A percentile compares a stretch with the other conserved stretches of the same genome.
Conservation (phyloP, 1,139 yeast genomes). For the Waltiozyma solani region DNA sequence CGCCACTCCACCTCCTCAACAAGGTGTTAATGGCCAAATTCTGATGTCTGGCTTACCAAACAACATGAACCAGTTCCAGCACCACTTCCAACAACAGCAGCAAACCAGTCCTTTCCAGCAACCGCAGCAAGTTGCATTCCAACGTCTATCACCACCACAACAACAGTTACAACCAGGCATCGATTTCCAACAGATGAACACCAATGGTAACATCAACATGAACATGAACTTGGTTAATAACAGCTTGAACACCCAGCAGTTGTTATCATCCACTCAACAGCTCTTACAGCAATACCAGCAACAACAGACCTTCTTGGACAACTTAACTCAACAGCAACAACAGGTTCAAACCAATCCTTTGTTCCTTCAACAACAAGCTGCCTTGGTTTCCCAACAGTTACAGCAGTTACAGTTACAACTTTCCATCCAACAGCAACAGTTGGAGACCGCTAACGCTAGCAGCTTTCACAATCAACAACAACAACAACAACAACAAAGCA, state of each 20-base stretch:
- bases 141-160: too few species aligned
- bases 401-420: slow-evolving; percentile 14
- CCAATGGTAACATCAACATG: not conserved
- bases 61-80: too few species aligned
- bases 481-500: slow-evolving; percentile 1
- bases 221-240: not conserved
- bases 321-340: slow-evolving; percentile 8
- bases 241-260: too few species aligned
- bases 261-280: slow-evolving; percentile 11
- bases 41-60: too few species aligned
- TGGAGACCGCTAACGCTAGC: slow-evolving; percentile 11
- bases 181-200: not conserved
- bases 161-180: not conserved
- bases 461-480: slow-evolving; percentile 15
- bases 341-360: slow-evolving; percentile 12
- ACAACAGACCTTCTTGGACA: slow-evolving; percentile 4
- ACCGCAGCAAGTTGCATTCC: too few species aligned
- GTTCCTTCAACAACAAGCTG: slow-evolving; percentile 14
- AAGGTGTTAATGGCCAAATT: too few species aligned
- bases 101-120: too few species aligned
- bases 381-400: slow-evolving; percentile 14
- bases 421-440: slow-evolving; percentile 14
- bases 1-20: too few species aligned
- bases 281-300: slow-evolving; percentile 7
- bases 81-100: too few species aligned